Base-by-base conservation (phyloP, 2,329 filamentous ascomycete genomes). In the Penicillium concentricum region DNA sequence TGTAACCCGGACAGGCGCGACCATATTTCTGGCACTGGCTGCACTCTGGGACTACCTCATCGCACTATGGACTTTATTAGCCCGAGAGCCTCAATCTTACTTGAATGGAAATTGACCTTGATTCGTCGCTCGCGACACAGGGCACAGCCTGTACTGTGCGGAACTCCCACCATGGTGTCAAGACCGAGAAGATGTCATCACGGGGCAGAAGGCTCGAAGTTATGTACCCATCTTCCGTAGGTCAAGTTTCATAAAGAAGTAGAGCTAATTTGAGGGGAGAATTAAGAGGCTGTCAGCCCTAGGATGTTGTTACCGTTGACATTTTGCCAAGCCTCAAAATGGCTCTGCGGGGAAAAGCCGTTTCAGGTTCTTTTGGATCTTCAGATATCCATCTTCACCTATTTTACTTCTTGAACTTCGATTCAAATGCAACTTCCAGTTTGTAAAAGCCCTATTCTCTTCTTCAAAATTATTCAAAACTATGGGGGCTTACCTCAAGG, bases 31-130 rank as follows among this genome's bases (percentile, higher is more conserved):
- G 65, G 45, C 74, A 76, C 60, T 74, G 73, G 7, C 68, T 67
- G 58, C 72, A 74, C 51, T 65, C 68, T 12, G 79, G 79, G 12
- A 71, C 73, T 22, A 60, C 67, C 64, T 80, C 73, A 62, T 82
- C 79, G 59, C 80, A 82, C 69, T 79, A 55, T 16, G 2, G 7
- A 44, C 10, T 9, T 44, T 55, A 10, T 55, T 55, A 55, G 45
- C 18, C 24, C 39, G 3, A 24, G 13, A 50, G 15, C 20, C 20
- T 20, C 12, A 13, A 44, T 20, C 6, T 18, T 32, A 16, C 10
- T 12, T 44, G 39, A 51, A 41, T 50, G 30, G 15, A 28, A 22
- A 61, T 65, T 66, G 51, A 70, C 73, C 66, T 72, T 76, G 49
- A 77, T 72, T 22, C 73, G 72, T 54, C 74, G 68, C 59, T 74